These are phyloP conservation scores for Dothidotthia symphoricarpi DNA, from an alignment of 2,329 filamentous ascomycete species.

Conservation along the genomic window DNA sequence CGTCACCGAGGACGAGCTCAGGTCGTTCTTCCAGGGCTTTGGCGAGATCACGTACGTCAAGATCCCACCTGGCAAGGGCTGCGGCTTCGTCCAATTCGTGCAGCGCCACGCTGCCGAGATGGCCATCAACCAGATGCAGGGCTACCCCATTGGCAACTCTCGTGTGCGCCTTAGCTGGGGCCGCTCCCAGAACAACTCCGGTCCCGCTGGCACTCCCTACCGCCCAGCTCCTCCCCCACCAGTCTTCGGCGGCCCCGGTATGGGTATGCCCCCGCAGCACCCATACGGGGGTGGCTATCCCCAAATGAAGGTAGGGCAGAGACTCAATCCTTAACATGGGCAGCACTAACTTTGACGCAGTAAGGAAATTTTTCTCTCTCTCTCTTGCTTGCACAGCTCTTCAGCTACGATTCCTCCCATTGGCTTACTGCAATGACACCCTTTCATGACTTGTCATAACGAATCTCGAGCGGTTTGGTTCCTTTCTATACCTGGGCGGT, in stretches of 20 bases:
- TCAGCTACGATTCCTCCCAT: constrained; percentile 35
- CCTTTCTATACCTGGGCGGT: constrained; percentile 38
- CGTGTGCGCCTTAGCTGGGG: constrained; percentile 97
- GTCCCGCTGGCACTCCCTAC: constrained; percentile 91
- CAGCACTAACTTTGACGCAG: constrained; percentile 22
- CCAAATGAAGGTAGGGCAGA: constrained; percentile 60
- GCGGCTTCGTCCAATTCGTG: constrained; percentile 98
- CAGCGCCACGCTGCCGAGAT: constrained; percentile 98
- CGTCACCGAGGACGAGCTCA: constrained; percentile 98
- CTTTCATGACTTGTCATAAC: constrained; percentile 40
- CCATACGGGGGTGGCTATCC: constrained; percentile 59
- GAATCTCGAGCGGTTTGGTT: constrained; percentile 41
- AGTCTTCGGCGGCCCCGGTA: constrained; percentile 61
- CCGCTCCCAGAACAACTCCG: constrained; percentile 98
- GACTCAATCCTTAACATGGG: background rate
- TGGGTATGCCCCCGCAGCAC: constrained; percentile 64
- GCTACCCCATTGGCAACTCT: constrained; percentile 98
- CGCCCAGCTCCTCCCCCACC: constrained; percentile 83
- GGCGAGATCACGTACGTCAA: constrained; percentile 99
- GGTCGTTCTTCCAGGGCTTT: constrained; percentile 99
- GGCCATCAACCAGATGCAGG: constrained; percentile 99
- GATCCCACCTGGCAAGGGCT: constrained; percentile 98
- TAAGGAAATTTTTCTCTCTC: constrained; percentile 41
- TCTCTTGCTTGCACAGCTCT: constrained; percentile 37
- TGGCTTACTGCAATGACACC: constrained; percentile 39